These are phyloP conservation scores for Diphasiastrum complanatum DNA, from an alignment of 83 land plant genomes.

Conservation along the genomic window DNA sequence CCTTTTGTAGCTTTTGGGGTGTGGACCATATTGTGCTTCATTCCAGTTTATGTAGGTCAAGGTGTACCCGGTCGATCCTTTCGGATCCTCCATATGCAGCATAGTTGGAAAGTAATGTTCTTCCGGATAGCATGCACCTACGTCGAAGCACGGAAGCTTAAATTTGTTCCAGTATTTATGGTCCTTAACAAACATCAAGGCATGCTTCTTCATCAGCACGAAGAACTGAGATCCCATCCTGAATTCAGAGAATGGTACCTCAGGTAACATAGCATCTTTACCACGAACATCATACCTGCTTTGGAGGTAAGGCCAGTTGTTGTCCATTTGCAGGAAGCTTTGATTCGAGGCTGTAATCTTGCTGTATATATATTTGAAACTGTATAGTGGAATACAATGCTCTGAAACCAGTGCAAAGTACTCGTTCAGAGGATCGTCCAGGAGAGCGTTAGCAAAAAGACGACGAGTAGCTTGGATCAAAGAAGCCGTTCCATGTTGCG, in stretches of 20 bases:
- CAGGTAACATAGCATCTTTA: slow-evolving; percentile 52
- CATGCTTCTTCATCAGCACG: slow-evolving; percentile 43
- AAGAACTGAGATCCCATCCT: slow-evolving; percentile 67
- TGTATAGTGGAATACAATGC: slow-evolving; percentile 54
- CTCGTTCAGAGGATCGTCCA: slow-evolving; percentile 51
- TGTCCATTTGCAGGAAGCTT: slow-evolving; percentile 58
- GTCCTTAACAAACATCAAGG: slow-evolving; percentile 46
- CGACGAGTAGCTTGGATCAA: slow-evolving; percentile 49
- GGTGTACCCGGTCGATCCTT: slow-evolving; percentile 34
- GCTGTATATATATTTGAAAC: slow-evolving; percentile 41
- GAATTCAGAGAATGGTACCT: slow-evolving; percentile 44
- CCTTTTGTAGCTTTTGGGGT: slow-evolving; percentile 41
- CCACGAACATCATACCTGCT: slow-evolving; percentile 43
- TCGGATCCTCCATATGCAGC: slow-evolving; percentile 43
- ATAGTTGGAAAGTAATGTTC: slow-evolving; percentile 76
- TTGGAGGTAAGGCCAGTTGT: slow-evolving; percentile 25
- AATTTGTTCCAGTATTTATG: slow-evolving; percentile 34
- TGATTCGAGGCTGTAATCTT: slow-evolving; percentile 25
- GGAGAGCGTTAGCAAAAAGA: slow-evolving; percentile 54
- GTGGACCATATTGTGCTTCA: slow-evolving; percentile 33
- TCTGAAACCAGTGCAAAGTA: slow-evolving; percentile 60
- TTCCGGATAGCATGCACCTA: slow-evolving; percentile 50
- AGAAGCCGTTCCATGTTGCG: slow-evolving; percentile 37
- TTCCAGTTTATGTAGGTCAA: slow-evolving; percentile 62
- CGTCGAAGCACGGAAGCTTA: not conserved